These are phyloP conservation scores for Saraca asoca DNA, from an alignment of 331 rosid genomes.

Conservation along the genomic window DNA sequence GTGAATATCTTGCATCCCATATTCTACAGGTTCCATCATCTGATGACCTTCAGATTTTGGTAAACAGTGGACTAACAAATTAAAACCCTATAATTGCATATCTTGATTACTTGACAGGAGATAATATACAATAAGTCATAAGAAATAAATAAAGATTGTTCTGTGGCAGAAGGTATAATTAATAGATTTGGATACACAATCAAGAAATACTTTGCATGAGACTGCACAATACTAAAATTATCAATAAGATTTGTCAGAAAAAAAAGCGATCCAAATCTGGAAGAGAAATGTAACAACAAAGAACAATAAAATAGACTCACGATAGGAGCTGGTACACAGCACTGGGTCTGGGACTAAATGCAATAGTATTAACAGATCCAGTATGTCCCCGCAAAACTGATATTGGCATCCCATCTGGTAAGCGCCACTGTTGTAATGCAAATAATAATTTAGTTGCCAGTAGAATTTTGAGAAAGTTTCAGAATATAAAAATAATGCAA, in stretches of 20 bases:
- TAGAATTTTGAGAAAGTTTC: slow-evolving; percentile 23
- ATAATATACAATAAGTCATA: slow-evolving; percentile 11
- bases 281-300: slow-evolving; percentile 27
- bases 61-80: slow-evolving; percentile 22
- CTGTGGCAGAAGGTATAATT: not conserved
- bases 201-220: not conserved
- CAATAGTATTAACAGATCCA: slow-evolving; percentile 83
- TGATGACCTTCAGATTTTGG: slow-evolving; percentile 60
- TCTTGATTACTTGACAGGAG: slow-evolving; percentile 4
- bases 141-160: slow-evolving; percentile 6
- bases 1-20: slow-evolving; percentile 86
- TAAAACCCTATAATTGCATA: slow-evolving; percentile 3
- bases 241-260: not conserved
- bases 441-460: slow-evolving; percentile 32
- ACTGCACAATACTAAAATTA: slow-evolving; percentile 1
- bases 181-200: slow-evolving; percentile 9
- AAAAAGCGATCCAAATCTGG: slow-evolving; percentile 16
- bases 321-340: slow-evolving; percentile 70
- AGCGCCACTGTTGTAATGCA: slow-evolving; percentile 69
- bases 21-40: slow-evolving; percentile 94
- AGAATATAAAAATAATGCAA: slow-evolving; percentile 25
- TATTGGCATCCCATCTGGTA: slow-evolving; percentile 85
- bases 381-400: slow-evolving; percentile 88
- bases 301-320: slow-evolving; percentile 54
- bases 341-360: slow-evolving; percentile 76